Evolutionary conservation across 169 alveolate genomes (phyloP).

Genomic region (Eimeria praecox): DNA sequence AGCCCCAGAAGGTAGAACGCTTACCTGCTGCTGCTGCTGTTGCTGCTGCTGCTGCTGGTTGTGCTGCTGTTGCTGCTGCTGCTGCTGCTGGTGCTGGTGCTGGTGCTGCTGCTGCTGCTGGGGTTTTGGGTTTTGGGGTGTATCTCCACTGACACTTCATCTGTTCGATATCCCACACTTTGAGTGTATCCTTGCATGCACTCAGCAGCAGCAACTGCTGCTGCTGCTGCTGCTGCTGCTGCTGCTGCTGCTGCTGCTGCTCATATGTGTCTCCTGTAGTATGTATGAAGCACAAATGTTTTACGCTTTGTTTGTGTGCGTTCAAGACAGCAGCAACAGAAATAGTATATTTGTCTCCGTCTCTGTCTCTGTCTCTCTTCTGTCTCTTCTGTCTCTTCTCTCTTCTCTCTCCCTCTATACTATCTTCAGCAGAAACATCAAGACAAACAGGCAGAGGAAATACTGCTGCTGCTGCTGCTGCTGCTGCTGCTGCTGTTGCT

Average conservation of each 20-base stretch:
- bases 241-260: no score
- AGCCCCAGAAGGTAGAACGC: conserved; percentile 29
- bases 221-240: conserved; percentile 23
- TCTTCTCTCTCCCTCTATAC: no score
- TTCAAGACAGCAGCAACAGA: not conserved
- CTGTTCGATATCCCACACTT: no score
- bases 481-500: not conserved
- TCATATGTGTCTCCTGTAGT: not conserved
- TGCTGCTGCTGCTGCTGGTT: not conserved
- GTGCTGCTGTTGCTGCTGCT: conserved; percentile 1
- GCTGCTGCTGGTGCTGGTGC: not conserved
- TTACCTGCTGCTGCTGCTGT: not conserved
- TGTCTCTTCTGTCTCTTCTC: no score
- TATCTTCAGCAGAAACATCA: no score
- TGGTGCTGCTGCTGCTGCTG: conserved; percentile 6
- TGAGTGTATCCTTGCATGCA: conserved; percentile 17
- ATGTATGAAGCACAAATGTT: no score
- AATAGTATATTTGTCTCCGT: no score
- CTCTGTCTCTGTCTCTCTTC: no score
- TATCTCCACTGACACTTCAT: not conserved
- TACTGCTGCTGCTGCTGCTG: not conserved
- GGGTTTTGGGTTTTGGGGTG: not conserved
- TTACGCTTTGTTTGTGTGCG: not conserved
- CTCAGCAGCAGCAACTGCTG: conserved; percentile 45
- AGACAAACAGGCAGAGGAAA: not conserved